Percentiles rank a stretch among this genome's conserved stretches.
Evolutionary conservation across 352 stramenopile genomes (phyloP).

Genomic region (Phytophthora pluvialis): DNA sequence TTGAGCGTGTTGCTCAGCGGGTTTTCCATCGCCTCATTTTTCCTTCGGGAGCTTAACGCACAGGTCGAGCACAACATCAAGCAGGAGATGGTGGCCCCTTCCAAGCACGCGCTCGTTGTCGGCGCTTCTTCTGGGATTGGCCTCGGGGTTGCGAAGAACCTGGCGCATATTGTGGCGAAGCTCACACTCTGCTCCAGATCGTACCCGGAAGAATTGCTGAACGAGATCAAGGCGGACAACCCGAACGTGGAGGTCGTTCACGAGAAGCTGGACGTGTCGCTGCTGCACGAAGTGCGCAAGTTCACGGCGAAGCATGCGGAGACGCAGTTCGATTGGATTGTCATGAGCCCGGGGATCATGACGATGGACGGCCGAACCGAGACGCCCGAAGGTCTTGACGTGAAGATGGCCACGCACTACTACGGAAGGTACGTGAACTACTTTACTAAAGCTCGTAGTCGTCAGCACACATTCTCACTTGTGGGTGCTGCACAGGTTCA

Average conservation of each 20-base stretch:
- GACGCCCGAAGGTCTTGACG: conserved; percentile 28
- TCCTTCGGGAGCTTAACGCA: not conserved
- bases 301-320: conserved; percentile 15
- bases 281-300: conserved; percentile 25
- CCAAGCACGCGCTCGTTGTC: conserved; percentile 33
- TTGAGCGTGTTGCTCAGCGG: conserved; percentile 8
- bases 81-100: conserved; percentile 25
- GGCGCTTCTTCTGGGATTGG: conserved; percentile 32
- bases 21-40: conserved; percentile 8
- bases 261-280: conserved; percentile 21
- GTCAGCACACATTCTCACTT: not conserved
- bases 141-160: conserved; percentile 19
- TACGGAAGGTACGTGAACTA: conserved; percentile 20
- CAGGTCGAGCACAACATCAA: conserved; percentile 25
- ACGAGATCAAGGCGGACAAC: conserved; percentile 21
- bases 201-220: conserved; percentile 12
- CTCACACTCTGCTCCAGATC: conserved; percentile 30
- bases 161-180: conserved; percentile 31
- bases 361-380: conserved; percentile 21
- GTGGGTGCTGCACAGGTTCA: conserved; percentile 14
- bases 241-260: conserved; percentile 23
- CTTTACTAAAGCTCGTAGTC: not conserved
- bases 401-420: conserved; percentile 36
- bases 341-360: conserved; percentile 32
- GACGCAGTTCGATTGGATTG: conserved; percentile 34